Evolutionary conservation across 2,329 filamentous ascomycete species (phyloP), one percentile per base, ranked within the genome.

Genomic region (Penicillium italicum): DNA sequence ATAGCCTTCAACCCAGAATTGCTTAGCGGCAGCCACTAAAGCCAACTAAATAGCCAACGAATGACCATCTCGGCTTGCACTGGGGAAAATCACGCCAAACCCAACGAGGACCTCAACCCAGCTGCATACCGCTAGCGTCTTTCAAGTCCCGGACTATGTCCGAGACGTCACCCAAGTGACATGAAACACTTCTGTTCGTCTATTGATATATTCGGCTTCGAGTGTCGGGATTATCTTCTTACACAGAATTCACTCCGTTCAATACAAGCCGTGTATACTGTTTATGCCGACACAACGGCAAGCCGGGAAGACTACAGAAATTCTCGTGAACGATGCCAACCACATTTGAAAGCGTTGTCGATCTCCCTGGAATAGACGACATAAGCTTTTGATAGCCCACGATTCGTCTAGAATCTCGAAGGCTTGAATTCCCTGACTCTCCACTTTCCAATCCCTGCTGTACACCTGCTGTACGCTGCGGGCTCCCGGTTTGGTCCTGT

Each of bases 221-320:
- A 33, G 24, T 50, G 28, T 61, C 55, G 51, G 49, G 33, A 22
- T 55, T 50, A 50, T 38, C 36, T 50, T 57, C 51, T 48, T 31
- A 43, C 58, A 30, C 31, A 30, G 14, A 20, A 53, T 30, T 36
- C 14, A 16, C 22, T 24, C 34, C 10, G 24, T 44, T 45, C 41
- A 55, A 42, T 7, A 18, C 26, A 28, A 5, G 12, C 44, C 24
- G 24, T 26, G 20, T 18, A 53, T 52, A 37, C 36, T 40, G 53
- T 26, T 10, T 34, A 44, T 18, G n/a, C 28, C 40, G 18, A 24
- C 36, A 41, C 36, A 44, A 57, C 62, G 59, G 56, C 53, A 61
- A 57, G 56, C 61, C 62, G 62, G 56, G 59, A 60, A 57, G 38
- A 30, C 61, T 63, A 54, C 28, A 59, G 59, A 63, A 59, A n/a